These are phyloP conservation scores for Nicotiana paniculata DNA, from an alignment of 257 asterid species.

Conservation along the genomic window DNA sequence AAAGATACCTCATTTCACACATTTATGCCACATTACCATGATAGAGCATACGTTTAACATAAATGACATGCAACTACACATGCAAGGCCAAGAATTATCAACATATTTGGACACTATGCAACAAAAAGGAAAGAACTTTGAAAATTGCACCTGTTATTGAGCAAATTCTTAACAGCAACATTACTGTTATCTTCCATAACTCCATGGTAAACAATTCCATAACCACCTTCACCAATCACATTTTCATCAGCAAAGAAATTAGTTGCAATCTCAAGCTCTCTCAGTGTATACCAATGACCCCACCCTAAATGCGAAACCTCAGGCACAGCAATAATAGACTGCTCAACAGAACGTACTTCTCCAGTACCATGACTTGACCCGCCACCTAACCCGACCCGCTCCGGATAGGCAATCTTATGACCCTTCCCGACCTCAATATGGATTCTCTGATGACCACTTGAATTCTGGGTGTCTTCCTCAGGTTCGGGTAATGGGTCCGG, in stretches of 20 bases:
- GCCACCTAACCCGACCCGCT: constrained; percentile 28
- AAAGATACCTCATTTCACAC: background rate
- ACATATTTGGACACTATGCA: background rate
- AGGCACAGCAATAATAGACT: constrained; percentile 41
- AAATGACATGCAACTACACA: background rate
- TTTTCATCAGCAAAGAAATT: constrained; percentile 65
- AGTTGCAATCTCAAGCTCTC: constrained; percentile 77
- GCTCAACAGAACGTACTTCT: constrained; percentile 38
- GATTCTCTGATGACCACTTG: constrained; percentile 33
- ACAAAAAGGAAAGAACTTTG: background rate
- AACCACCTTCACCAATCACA: constrained; percentile 95
- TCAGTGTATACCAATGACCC: constrained; percentile 92
- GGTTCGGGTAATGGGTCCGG: constrained; percentile 41
- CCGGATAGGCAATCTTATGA: constrained; percentile 43
- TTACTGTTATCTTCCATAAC: constrained; percentile 42
- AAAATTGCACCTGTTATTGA: constrained; percentile 61
- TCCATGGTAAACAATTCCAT: constrained; percentile 85
- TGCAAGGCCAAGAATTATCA: background rate
- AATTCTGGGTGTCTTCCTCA: constrained; percentile 10
- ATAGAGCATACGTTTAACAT: background rate
- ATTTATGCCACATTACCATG: background rate
- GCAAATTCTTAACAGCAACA: constrained; percentile 87
- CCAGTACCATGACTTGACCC: constrained; percentile 56
- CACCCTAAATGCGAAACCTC: constrained; percentile 95
- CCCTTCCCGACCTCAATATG: constrained; percentile 63